Conservation (phyloP, 345 rosid genomes). For the Aquilaria malaccensis region DNA sequence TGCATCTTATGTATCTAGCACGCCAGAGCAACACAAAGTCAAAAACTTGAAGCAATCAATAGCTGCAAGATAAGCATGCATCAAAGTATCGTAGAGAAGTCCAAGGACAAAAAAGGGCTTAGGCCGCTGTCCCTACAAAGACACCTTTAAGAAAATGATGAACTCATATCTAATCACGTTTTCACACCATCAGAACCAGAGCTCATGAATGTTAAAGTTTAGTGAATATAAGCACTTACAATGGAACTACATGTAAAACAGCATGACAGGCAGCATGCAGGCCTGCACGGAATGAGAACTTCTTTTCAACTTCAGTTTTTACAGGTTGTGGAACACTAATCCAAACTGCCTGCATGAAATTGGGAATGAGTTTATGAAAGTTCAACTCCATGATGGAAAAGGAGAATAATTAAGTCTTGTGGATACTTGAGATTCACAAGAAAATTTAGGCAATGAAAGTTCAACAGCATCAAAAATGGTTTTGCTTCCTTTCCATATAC, state of each 20-base stretch:
- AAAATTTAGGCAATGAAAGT: constrained; percentile 70
- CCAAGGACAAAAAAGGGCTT: background rate
- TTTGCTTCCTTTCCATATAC: constrained; percentile 42
- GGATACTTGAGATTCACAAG: constrained; percentile 76
- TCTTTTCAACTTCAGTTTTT: constrained; percentile 38
- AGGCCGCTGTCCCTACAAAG: background rate
- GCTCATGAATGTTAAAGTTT: too few relatives aligned
- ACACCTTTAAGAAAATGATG: background rate
- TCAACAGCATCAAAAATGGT: constrained; percentile 42
- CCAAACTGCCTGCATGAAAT: constrained; percentile 74
- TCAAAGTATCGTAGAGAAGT: too few relatives aligned
- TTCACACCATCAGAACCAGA: too few relatives aligned
- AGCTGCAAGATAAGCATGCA: background rate
- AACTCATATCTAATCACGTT: background rate
- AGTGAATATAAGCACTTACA: constrained; percentile 30
- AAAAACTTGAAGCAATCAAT: constrained; percentile 1
- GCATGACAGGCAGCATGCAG: constrained; percentile 97
- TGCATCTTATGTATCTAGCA: constrained; percentile 66
- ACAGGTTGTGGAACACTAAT: constrained; percentile 60
- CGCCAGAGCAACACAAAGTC: constrained; percentile 9
- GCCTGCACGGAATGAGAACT: constrained; percentile 53
- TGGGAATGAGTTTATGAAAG: background rate
- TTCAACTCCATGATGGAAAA: background rate
- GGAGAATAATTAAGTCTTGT: background rate
- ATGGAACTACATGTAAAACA: constrained; percentile 68